Percentiles rank a stretch among this genome's conserved stretches.
phyloP scores from a whole-genome alignment of 768 basidiomycete species.

The Kwoniella europaea region DNA sequence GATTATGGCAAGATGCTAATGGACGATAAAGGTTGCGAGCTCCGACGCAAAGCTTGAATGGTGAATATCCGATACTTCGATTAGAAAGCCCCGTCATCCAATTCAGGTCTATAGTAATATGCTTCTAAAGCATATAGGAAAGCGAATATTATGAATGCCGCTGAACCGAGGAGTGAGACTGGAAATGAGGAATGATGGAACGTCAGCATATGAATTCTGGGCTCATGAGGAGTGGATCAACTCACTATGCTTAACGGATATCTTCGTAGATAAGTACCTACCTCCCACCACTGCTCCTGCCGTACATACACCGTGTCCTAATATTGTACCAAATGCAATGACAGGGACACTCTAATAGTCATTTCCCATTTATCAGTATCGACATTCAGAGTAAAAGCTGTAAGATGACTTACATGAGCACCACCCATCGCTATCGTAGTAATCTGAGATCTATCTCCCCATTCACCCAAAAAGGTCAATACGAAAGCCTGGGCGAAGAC shows the following conservation, averaged over 20 bases:
- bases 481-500: slow-evolving; percentile 95
- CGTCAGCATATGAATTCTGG: neutral
- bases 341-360: slow-evolving; percentile 80
- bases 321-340: slow-evolving; percentile 84
- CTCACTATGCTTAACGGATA: slow-evolving; percentile 92
- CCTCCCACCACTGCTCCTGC: slow-evolving; percentile 91
- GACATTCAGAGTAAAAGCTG: neutral
- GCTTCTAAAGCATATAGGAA: slow-evolving; percentile 76
- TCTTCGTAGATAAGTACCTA: slow-evolving; percentile 86
- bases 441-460: slow-evolving; percentile 97
- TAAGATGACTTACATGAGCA: slow-evolving; percentile 72
- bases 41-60: neutral
- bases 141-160: slow-evolving; percentile 82
- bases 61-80: neutral
- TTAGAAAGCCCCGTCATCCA: slow-evolving; percentile 3
- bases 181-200: slow-evolving; percentile 21
- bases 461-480: slow-evolving; percentile 96
- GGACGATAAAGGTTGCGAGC: too few species aligned
- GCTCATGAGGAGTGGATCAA: slow-evolving; percentile 26
- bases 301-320: slow-evolving; percentile 87
- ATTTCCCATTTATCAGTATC: neutral
- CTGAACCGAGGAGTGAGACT: slow-evolving; percentile 84
- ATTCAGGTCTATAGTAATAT: slow-evolving; percentile 35
- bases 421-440: slow-evolving; percentile 95
- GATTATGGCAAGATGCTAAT: too few species aligned